Percentiles rank a stretch among this genome's conserved stretches.
Evolutionary conservation across 495 filamentous ascomycete species (phyloP).

Genomic region (Chaetomium cochliodes): DNA sequence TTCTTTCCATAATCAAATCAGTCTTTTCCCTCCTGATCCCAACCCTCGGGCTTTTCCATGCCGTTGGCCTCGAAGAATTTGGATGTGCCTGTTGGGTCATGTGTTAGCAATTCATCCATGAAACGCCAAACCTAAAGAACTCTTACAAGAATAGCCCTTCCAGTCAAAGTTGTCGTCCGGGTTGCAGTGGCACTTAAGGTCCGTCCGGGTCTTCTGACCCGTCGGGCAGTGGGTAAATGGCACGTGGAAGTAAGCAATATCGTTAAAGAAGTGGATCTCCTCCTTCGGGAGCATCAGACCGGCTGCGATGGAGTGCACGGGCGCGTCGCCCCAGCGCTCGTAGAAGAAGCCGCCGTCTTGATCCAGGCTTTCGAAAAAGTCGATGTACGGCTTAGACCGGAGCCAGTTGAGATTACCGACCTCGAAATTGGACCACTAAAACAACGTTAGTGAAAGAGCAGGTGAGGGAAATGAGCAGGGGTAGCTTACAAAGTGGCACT

Average conservation of each 20-base stretch:
- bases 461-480: background rate
- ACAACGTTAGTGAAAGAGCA: slow-evolving; percentile 21
- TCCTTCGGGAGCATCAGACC: slow-evolving; percentile 82
- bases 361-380: slow-evolving; percentile 79
- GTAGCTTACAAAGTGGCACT: slow-evolving; percentile 85
- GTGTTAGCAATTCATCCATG: slow-evolving; percentile 10
- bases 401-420: slow-evolving; percentile 83
- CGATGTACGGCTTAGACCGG: slow-evolving; percentile 71
- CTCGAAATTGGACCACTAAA: slow-evolving; percentile 90
- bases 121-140: background rate
- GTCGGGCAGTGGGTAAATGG: slow-evolving; percentile 98
- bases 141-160: slow-evolving; percentile 92
- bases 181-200: slow-evolving; percentile 90
- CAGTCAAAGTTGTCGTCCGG: slow-evolving; percentile 98
- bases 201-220: slow-evolving; percentile 71
- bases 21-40: slow-evolving; percentile 65
- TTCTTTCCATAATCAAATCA: slow-evolving; percentile 14
- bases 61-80: slow-evolving; percentile 80
- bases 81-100: slow-evolving; percentile 59
- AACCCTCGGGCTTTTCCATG: slow-evolving; percentile 77
- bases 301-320: slow-evolving; percentile 92
- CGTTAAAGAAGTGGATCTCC: slow-evolving; percentile 96
- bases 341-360: slow-evolving; percentile 89
- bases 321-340: slow-evolving; percentile 88
- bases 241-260: slow-evolving; percentile 98